Base-by-base conservation (phyloP, 495 filamentous ascomycete genomes). In the Lasiosphaeria ovina region DNA sequence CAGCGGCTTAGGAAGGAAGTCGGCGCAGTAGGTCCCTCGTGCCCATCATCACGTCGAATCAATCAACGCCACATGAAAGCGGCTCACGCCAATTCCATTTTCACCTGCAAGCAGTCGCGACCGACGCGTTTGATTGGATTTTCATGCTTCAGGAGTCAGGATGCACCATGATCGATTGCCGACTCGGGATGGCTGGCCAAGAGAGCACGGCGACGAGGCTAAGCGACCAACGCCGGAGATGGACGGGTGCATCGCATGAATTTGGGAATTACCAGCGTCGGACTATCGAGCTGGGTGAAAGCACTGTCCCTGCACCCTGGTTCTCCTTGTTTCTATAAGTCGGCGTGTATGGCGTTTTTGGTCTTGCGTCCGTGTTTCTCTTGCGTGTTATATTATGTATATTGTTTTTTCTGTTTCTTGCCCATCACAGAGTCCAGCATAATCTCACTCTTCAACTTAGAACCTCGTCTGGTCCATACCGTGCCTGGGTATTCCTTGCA, bases 51-150 rank as follows among this genome's bases (percentile, higher is more conserved):
- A 24, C 24, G 24, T 24, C 2, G 2, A 24, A 24, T 24, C 24
- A 24, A 24, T 24, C 24, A 24, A 24, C 24, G 24, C 24, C 24
- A 24, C 24, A 24, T 24, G 24, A 24, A 24, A 24, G 24, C 24
- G 2, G 24, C 24, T 24, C 2, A 24, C 24, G 24, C 24, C 24
- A 24, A 24, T 24, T 24, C 24, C 24, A 24, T 24, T 24, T 24
- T 24, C 24, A 24, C 24, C 24, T 24, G 24, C 24, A 24, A 61
- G 6, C 35, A 47, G 12, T 47, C 44, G 12, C 12, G 44, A 8
- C 12, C 45, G 12, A 12, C 44, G 44, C 59, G 35, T 52, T 51
- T 56, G 59, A 56, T 61, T 61, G 59, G 59, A 44, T 50, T 45
- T 42, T 31, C 45, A 33, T 55, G 17, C 16, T 35, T 55, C n/a